Base-by-base conservation (phyloP, 2,329 filamentous ascomycete genomes). In the Nigrospora sphaerica region DNA sequence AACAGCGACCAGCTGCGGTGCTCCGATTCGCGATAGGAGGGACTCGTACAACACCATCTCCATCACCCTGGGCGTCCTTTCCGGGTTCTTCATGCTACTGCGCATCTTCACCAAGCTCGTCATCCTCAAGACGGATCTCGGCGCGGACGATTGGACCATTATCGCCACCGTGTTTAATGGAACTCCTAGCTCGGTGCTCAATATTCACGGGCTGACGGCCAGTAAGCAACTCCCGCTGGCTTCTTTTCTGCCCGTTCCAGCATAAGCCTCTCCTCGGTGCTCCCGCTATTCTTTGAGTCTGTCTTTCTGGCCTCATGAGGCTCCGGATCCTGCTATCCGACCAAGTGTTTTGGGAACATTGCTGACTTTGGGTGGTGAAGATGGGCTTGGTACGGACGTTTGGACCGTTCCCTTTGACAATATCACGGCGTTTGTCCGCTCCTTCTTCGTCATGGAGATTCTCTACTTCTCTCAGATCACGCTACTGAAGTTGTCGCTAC, bases 21-120 rank as follows among this genome's bases (percentile, higher is more conserved):
- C 52, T 3, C 57, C 53, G 10, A 32, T 59, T 7, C 54, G 61
- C 12, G 56, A 68, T 51, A 65, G 60, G 44, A 63, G 52, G 50
- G 50, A 57, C 18, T 51, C 63, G 18, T 61, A 69, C 41, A 52
- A 65, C 7, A 59, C 57, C 39, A 57, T 72, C 2, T 58, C 59
- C 49, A 54, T 64, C 52, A 32, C 52, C 47, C 54, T 70, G 11
- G 62, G 61, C 32, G 54, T 60, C 6, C 54, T 73, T 3, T 63
- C 67, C 2, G 64, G 55, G 42, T 49, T 66, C 18, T 72, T 73
- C 45, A 58, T 74, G 14, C 46, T 68, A 2, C 59, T 72, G 12
- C 69, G 74, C 17, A 62, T 75, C 9, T 56, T 50, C 1, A 65
- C 57, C 37, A 66, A 63, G 45, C 47, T 69, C 14, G 54, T 60